These are phyloP conservation scores for Pisolithus thermaeus DNA, from an alignment of 1,284 basidiomycete genomes.

Conservation along the genomic window DNA sequence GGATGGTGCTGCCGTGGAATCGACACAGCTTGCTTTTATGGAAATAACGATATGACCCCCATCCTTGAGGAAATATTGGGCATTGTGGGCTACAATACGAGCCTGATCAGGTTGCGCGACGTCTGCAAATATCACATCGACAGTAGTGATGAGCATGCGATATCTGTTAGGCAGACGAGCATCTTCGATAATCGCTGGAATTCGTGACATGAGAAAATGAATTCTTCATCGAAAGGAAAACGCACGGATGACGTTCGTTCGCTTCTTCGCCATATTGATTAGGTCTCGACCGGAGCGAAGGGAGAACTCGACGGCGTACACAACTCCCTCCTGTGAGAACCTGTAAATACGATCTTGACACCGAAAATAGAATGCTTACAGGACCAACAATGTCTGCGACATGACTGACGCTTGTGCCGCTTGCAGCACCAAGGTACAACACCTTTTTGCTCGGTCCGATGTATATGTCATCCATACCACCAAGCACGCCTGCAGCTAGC, in stretches of 20 bases:
- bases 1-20: conserved; percentile 89
- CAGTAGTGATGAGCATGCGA: conserved; percentile 89
- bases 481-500: conserved; percentile 94
- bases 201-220: conserved; percentile 4
- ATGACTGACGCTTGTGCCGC: conserved; percentile 96
- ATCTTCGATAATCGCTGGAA: conserved; percentile 92
- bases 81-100: conserved; percentile 90
- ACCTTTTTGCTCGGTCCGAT: conserved; percentile 96
- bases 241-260: conserved; percentile 97
- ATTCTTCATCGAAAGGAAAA: conserved; percentile 13
- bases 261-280: conserved; percentile 99
- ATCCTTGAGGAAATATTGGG: conserved; percentile 95
- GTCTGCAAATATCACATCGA: conserved; percentile 97
- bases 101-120: conserved; percentile 99
- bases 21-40: conserved; percentile 99
- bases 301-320: conserved; percentile 99
- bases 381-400: conserved; percentile 98
- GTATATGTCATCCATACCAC: conserved; percentile 92
- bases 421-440: conserved; percentile 95
- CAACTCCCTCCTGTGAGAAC: conserved; percentile 74
- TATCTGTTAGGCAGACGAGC: conserved; percentile 94
- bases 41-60: conserved; percentile 92
- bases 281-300: conserved; percentile 94
- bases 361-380: conserved; percentile 38
- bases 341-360: conserved; percentile 9